Base-by-base conservation (phyloP, 305 asterid genomes). In the Fraxinus ornus region DNA sequence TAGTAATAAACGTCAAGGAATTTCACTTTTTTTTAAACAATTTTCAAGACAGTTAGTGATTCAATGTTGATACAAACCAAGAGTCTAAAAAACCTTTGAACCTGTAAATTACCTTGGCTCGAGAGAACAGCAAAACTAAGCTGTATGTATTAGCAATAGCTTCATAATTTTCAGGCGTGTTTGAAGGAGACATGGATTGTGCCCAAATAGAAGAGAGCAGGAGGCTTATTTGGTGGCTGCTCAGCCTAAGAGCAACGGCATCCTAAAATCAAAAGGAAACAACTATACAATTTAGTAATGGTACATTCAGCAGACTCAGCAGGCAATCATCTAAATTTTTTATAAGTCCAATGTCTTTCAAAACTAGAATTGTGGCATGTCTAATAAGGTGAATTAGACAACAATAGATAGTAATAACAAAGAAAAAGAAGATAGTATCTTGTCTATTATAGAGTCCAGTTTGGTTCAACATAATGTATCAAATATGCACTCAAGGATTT, bases 71-170 rank as follows among this genome's bases (percentile, higher is more conserved):
- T n/a, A 72, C 26, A 5, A 5, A 72, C 28, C 8, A 70, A 72
- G 77, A 72, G 77, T 72, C 52, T 72, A 33, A 72, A 24, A 72
- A 55, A 30, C 26, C 8, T 81, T 30, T 39, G 70, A 78, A 76
- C 44, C 26, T 8, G 78, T 57, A 80, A 75, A 84, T 85, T 89
- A 97, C 99, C 99, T 97, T 95, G 55, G 95, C 94, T 80, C 94
- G 90, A 81, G 99, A 91, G 86, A 97, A 95, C 89, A 97, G 88
- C 88, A 95, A 86, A 84, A 97, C 89, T 89, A 97, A 85, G 93
- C 98, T 90, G 89, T 89, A 97, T 66, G 98, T 95, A 91, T 95
- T 95, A 81, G 98, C 97, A 83, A 95, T 95, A 76, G 99, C 99
- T 89, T 93, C 99, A 77, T 88, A 93, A 88, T 97, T 95, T 88